Conservation (phyloP, 768 basidiomycete genomes). For the Krasilnikovozyma curviuscula region DNA sequence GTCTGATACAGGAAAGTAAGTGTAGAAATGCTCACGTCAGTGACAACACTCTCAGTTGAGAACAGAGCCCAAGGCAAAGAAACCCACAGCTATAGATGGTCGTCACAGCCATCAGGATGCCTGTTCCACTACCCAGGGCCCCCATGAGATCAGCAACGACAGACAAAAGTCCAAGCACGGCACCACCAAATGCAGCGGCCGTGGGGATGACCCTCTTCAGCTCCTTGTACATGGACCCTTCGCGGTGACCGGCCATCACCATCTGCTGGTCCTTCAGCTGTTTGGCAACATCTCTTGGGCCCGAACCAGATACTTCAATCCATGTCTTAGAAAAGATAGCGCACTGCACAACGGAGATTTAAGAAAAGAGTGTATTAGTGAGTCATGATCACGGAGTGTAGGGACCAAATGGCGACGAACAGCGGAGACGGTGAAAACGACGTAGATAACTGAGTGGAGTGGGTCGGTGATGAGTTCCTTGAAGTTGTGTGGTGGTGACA, state of each 20-base stretch:
- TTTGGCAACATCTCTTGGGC: conserved; percentile 88
- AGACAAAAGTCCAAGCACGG: conserved; percentile 77
- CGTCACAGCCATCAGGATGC: conserved; percentile 89
- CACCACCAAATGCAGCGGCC: conserved; percentile 90
- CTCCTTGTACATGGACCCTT: conserved; percentile 98
- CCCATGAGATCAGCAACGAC: conserved; percentile 89
- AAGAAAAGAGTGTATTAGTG: background rate
- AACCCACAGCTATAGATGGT: conserved; percentile 81
- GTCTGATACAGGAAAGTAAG: conserved; percentile 32
- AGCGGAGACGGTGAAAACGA: conserved; percentile 76
- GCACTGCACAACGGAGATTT: conserved; percentile 29
- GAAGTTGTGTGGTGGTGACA: conserved; percentile 90
- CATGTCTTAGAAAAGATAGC: conserved; percentile 98
- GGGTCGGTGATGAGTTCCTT: conserved; percentile 75
- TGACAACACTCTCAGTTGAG: conserved; percentile 1
- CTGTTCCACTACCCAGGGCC: conserved; percentile 68
- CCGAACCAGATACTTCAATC: conserved; percentile 95
- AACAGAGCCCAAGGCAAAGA: conserved; percentile 1
- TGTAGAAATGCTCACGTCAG: background rate
- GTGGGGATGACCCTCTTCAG: conserved; percentile 95
- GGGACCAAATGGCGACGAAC: background rate
- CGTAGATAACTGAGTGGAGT: conserved; percentile 76
- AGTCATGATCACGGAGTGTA: background rate
- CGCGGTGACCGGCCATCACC: conserved; percentile 67
- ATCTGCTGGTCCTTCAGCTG: conserved; percentile 97